These are phyloP conservation scores for Botryotinia convoluta DNA, from an alignment of 2,329 filamentous ascomycete species.

Conservation along the genomic window DNA sequence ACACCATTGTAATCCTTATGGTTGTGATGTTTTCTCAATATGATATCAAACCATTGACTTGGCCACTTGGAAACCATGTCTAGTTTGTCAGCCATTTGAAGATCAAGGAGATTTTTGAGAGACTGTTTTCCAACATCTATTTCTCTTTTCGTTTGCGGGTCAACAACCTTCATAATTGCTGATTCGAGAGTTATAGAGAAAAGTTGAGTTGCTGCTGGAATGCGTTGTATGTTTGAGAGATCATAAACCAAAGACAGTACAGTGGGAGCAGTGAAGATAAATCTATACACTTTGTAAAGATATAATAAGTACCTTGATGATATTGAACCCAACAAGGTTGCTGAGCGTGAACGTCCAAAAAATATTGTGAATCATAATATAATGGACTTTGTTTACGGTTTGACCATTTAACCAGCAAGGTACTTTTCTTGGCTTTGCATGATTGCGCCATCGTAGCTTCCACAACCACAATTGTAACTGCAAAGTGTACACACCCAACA, in stretches of 20 bases:
- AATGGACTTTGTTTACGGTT: neutral
- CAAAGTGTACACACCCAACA: neutral
- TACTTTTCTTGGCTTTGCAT: constrained; percentile 3
- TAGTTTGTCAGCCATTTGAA: neutral
- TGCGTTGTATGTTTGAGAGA: neutral
- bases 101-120: neutral
- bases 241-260: neutral
- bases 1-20: constrained; percentile 9
- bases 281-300: neutral
- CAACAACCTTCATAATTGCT: constrained; percentile 9
- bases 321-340: constrained; percentile 10
- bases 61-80: constrained; percentile 11
- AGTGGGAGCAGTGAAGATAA: neutral
- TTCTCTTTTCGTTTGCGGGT: neutral
- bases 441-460: constrained; percentile 4
- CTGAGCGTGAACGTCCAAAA: neutral
- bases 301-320: constrained; percentile 14
- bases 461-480: neutral
- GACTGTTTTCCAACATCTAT: neutral
- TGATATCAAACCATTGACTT: neutral
- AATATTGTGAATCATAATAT: neutral
- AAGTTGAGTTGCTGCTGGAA: neutral
- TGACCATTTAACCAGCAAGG: constrained; percentile 5
- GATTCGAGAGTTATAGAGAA: neutral
- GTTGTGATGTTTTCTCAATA: neutral